Evolutionary conservation across 805 yeast species (phyloP), one percentile per base, ranked within the genome.

Genomic region (Suhomyces kilbournensis): DNA sequence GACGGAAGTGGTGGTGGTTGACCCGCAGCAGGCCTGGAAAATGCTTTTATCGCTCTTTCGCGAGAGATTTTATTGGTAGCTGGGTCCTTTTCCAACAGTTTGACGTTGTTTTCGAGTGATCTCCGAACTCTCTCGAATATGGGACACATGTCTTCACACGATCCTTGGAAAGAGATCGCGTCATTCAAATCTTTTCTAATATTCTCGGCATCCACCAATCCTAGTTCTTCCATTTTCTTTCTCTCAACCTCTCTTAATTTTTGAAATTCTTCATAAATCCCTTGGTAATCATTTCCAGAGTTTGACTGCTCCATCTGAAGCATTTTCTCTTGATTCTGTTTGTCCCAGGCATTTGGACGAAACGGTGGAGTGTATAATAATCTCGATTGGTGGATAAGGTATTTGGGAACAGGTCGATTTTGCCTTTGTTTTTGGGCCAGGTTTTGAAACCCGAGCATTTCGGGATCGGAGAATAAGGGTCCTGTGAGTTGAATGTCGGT

Each of bases 1-100:
- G 97, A 90, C 0, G 99, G 99, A 53, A 94, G 73, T 2, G 98
- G 96, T 1, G 97, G 98, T 1, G 97, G 96, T 60, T 94, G 97
- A 6, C 98, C 99, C 0, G 98, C 97, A 15, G 96, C 97, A 0
- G 99, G 97, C 60, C 99, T 77, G 20, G 96, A 88, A 65, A 94
- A 94, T 1, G 97, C 96, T 69, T 94, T 94, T 6, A 94, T 81
- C 0, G 97, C 97, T 44, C 76, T 72, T 0, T 63, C 62, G 26
- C 80, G 66, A 0, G 89, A 77, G 5, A 90, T 86, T 55, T 72
- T 78, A 2, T 82, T 76, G 0, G 72, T 71, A 1, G 54, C 53
- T 2, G 84, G 81, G 54, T 86, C 90, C 56, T 77, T 85, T 69
- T 94, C 99, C 60, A 85, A 77, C 8, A 79, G 75, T 52, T 88